Evolutionary conservation across 1,284 basidiomycete species (phyloP).

Genomic region (Rhizoctonia solani): DNA sequence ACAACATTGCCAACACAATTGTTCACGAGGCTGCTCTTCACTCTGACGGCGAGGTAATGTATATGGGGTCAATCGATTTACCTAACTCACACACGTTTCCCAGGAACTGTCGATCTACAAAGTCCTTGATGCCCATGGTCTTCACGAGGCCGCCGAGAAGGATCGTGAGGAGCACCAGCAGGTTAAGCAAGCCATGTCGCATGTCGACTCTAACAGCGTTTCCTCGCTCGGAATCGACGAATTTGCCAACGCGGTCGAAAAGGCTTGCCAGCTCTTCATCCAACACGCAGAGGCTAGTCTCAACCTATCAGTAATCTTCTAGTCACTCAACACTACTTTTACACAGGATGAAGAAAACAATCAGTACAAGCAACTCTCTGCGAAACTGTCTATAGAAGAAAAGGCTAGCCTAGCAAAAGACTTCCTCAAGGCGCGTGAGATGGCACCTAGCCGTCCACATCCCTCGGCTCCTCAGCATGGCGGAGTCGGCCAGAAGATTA

Average conservation of each 20-base stretch:
- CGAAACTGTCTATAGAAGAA: conserved; percentile 1
- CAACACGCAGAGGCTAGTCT: conserved; percentile 10
- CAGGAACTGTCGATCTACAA: conserved; percentile 29
- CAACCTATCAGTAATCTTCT: neutral
- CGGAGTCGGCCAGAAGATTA: conserved; percentile 18
- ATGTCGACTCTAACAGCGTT: conserved; percentile 7
- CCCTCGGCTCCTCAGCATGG: conserved; percentile 16
- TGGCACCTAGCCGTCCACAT: conserved; percentile 27
- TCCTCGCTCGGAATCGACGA: conserved; percentile 15
- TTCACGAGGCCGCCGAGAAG: conserved; percentile 17
- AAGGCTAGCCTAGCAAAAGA: neutral
- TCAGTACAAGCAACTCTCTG: conserved; percentile 19
- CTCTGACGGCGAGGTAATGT: conserved; percentile 15
- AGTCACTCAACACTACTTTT: neutral
- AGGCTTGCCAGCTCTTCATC: conserved; percentile 15
- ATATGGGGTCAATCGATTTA: neutral
- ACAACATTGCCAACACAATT: conserved; percentile 23
- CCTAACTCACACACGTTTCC: neutral
- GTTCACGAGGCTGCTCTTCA: conserved; percentile 16
- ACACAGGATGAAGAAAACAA: conserved; percentile 16
- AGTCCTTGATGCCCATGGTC: neutral
- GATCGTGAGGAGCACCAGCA: conserved; percentile 8
- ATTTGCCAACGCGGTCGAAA: conserved; percentile 6
- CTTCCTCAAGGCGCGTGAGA: conserved; percentile 18
- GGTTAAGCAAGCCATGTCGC: conserved; percentile 20